Conservation (phyloP, 441 rosid species). For the Populus hybrid region DNA sequence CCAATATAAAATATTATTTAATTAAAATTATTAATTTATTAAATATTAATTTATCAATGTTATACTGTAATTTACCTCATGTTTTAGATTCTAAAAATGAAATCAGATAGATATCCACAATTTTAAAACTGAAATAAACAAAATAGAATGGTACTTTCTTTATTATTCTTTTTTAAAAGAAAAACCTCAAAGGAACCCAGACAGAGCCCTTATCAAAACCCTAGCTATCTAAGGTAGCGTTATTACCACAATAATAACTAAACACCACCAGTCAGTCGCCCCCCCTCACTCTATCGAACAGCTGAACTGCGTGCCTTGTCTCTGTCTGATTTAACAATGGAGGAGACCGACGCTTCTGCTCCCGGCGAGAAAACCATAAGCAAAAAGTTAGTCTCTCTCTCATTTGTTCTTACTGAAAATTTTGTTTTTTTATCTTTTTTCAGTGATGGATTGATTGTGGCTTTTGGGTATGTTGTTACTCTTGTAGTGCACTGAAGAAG, state of each 20-base stretch:
- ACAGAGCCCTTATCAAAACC: too few relatives aligned
- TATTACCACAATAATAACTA: neutral
- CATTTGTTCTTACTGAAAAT: neutral
- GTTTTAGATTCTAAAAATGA: too few relatives aligned
- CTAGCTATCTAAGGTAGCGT: neutral
- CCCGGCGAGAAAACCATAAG: neutral
- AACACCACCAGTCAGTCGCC: neutral
- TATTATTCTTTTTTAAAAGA: too few relatives aligned
- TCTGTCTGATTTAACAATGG: neutral
- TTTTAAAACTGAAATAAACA: too few relatives aligned
- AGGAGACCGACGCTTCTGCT: neutral
- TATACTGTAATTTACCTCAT: too few relatives aligned
- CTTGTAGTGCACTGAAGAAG: constrained; percentile 61
- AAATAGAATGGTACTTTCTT: too few relatives aligned
- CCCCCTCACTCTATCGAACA: neutral
- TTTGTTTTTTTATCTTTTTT: too few relatives aligned
- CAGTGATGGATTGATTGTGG: neutral
- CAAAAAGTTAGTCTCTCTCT: neutral
- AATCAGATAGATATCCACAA: too few relatives aligned
- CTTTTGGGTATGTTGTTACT: neutral
- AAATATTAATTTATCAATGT: too few relatives aligned
- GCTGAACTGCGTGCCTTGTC: neutral
- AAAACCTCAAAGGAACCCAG: too few relatives aligned
- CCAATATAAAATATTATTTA: too few relatives aligned
- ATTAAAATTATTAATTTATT: too few relatives aligned